These are phyloP conservation scores for Macrolepiota albuminosa DNA, from an alignment of 768 basidiomycete species.

Conservation along the genomic window DNA sequence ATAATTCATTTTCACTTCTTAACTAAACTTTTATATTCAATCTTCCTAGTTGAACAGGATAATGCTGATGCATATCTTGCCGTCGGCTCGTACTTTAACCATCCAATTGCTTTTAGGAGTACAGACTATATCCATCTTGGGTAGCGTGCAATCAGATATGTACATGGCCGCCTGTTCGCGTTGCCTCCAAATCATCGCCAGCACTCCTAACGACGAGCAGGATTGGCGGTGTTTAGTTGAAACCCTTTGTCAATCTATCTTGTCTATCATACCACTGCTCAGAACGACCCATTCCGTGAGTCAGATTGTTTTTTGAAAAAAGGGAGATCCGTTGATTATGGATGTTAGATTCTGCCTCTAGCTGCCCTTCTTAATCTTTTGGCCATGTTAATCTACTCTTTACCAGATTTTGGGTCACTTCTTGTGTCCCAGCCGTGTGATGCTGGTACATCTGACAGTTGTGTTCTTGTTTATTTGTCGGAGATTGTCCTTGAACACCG, in stretches of 20 bases:
- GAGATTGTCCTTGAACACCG: slow-evolving; percentile 38
- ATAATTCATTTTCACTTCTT: slow-evolving; percentile 7
- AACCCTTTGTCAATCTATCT: slow-evolving; percentile 30
- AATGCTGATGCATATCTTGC: slow-evolving; percentile 51
- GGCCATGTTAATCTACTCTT: slow-evolving; percentile 35
- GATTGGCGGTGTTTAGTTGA: slow-evolving; percentile 29
- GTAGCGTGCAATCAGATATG: slow-evolving; percentile 18
- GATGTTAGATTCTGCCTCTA: slow-evolving; percentile 38
- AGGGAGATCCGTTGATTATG: slow-evolving; percentile 11
- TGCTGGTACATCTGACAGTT: slow-evolving; percentile 22
- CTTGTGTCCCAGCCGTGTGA: slow-evolving; percentile 27
- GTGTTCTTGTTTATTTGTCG: slow-evolving; percentile 36
- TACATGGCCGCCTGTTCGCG: slow-evolving; percentile 41
- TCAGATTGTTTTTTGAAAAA: not conserved
- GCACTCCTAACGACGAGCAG: slow-evolving; percentile 20
- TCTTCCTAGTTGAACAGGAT: slow-evolving; percentile 50
- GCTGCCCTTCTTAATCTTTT: slow-evolving; percentile 52
- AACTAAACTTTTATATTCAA: not conserved
- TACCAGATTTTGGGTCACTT: slow-evolving; percentile 42
- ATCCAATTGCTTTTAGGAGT: slow-evolving; percentile 49
- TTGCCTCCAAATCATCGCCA: slow-evolving; percentile 44
- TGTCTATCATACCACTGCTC: slow-evolving; percentile 35
- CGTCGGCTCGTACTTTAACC: slow-evolving; percentile 34
- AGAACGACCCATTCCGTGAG: slow-evolving; percentile 37
- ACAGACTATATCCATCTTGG: slow-evolving; percentile 19